Percentiles rank a stretch among this genome's conserved stretches.
Evolutionary conservation across 768 basidiomycete genomes (phyloP).

Genomic region (Hypsizygus marmoreus): DNA sequence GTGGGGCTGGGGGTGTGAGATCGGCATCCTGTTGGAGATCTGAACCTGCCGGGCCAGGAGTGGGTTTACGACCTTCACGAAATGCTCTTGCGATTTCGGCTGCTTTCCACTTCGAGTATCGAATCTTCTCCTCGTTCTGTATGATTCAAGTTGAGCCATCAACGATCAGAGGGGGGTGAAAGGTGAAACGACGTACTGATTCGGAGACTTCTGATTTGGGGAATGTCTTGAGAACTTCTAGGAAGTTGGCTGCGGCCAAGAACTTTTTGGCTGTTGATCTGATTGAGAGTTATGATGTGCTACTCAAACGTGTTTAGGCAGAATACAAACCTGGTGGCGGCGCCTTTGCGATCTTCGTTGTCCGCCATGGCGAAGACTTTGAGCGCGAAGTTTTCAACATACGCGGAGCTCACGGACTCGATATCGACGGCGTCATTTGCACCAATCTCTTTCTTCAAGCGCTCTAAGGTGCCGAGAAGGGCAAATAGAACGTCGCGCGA

Average conservation of each 20-base stretch:
- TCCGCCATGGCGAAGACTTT: slow-evolving; percentile 89
- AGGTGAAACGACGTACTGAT: slow-evolving; percentile 43
- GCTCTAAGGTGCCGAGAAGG: slow-evolving; percentile 78
- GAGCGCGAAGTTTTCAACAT: slow-evolving; percentile 93
- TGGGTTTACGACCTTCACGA: slow-evolving; percentile 87
- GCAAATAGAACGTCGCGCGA: slow-evolving; percentile 71
- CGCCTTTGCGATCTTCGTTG: slow-evolving; percentile 83
- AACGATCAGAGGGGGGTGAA: neutral
- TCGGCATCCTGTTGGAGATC: slow-evolving; percentile 25
- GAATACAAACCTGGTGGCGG: slow-evolving; percentile 66
- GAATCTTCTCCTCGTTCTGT: slow-evolving; percentile 84
- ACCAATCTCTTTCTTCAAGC: slow-evolving; percentile 74
- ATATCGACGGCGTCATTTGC: slow-evolving; percentile 79
- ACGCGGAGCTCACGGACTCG: slow-evolving; percentile 82
- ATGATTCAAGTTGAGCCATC: slow-evolving; percentile 4
- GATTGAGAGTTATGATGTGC: slow-evolving; percentile 6
- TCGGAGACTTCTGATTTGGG: slow-evolving; percentile 58
- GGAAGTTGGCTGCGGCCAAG: slow-evolving; percentile 91
- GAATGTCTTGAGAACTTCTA: slow-evolving; percentile 85
- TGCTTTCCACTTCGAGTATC: slow-evolving; percentile 97
- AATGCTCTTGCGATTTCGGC: slow-evolving; percentile 93
- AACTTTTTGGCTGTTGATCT: slow-evolving; percentile 94
- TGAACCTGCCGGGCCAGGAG: slow-evolving; percentile 72
- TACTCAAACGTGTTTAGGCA: neutral
- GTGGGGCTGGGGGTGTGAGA: slow-evolving; percentile 11